phyloP scores from a whole-genome alignment of 176 grass and related monocot species.

The Luzula sylvatica region DNA sequence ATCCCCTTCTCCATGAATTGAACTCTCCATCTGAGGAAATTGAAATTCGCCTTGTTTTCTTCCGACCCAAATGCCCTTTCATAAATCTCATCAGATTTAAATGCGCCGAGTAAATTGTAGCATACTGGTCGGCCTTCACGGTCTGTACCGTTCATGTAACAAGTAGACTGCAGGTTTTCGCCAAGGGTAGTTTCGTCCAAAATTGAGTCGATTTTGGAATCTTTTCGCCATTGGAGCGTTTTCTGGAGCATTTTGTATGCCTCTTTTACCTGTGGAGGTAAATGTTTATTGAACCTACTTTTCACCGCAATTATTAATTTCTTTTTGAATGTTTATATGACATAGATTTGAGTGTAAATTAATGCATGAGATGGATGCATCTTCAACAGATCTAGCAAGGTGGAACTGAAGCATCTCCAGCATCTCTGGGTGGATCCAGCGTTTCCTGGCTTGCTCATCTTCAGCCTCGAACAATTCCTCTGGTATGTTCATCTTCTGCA shows the following conservation, averaged over 20 bases:
- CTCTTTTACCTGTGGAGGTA: constrained; percentile 29
- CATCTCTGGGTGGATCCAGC: too few relatives aligned
- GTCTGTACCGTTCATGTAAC: constrained; percentile 57
- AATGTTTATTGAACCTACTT: neutral
- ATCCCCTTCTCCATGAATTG: constrained; percentile 76
- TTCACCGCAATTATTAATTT: too few relatives aligned
- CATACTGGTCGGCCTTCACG: constrained; percentile 72
- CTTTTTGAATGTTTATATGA: too few relatives aligned
- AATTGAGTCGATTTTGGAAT: constrained; percentile 18
- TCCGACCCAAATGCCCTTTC: constrained; percentile 39
- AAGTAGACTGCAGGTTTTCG: constrained; percentile 33
- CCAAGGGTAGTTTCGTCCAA: constrained; percentile 16
- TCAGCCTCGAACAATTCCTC: too few relatives aligned
- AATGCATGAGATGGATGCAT: too few relatives aligned
- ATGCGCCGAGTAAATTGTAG: constrained; percentile 66
- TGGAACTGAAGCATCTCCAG: too few relatives aligned
- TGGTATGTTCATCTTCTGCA: too few relatives aligned
- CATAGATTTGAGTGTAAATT: too few relatives aligned
- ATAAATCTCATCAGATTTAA: constrained; percentile 55
- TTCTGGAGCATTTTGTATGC: constrained; percentile 81
- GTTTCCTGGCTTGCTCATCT: too few relatives aligned
- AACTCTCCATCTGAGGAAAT: constrained; percentile 73
- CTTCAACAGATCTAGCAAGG: too few relatives aligned
- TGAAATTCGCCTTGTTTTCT: constrained; percentile 48
- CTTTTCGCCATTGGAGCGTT: constrained; percentile 68